phyloP scores from a whole-genome alignment of 148 eudicot species.

The Chenopodium formosanum region DNA sequence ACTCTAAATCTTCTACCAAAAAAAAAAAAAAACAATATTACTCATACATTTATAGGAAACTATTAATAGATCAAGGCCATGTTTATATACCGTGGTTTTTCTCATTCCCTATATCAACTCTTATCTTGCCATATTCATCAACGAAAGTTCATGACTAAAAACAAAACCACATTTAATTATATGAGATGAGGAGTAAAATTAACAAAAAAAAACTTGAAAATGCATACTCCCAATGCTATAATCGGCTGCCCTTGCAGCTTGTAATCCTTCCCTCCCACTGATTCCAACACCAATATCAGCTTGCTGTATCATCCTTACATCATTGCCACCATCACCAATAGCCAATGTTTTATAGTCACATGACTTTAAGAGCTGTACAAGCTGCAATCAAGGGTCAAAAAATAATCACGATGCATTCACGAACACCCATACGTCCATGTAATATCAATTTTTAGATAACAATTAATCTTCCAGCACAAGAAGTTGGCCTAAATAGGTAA shows the following conservation, averaged over 20 bases:
- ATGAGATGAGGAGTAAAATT: background rate
- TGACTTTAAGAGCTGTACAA: slow-evolving; percentile 83
- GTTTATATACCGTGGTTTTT: too few species aligned
- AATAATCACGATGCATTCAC: background rate
- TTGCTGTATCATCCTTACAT: slow-evolving; percentile 99
- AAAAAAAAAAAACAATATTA: too few species aligned
- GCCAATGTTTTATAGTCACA: slow-evolving; percentile 96
- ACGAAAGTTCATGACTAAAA: background rate
- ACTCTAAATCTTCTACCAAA: too few species aligned
- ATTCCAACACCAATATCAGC: slow-evolving; percentile 99
- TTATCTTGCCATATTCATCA: too few species aligned
- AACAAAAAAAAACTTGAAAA: slow-evolving; percentile 13
- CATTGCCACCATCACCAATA: slow-evolving; percentile 99
- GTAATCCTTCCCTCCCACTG: slow-evolving; percentile 98
- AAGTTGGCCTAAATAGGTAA: background rate
- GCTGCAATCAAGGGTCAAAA: slow-evolving; percentile 42
- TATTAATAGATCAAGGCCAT: too few species aligned
- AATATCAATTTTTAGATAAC: background rate
- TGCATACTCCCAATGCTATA: slow-evolving; percentile 96
- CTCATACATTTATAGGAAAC: too few species aligned
- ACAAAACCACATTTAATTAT: slow-evolving; percentile 2
- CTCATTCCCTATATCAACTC: too few species aligned
- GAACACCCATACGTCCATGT: background rate
- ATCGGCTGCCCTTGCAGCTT: slow-evolving; percentile 99
- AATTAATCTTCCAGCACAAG: background rate